Evolutionary conservation across 768 basidiomycete genomes (phyloP), one percentile per base, ranked within the genome.

Genomic region (Neoboletus subvelutipes): DNA sequence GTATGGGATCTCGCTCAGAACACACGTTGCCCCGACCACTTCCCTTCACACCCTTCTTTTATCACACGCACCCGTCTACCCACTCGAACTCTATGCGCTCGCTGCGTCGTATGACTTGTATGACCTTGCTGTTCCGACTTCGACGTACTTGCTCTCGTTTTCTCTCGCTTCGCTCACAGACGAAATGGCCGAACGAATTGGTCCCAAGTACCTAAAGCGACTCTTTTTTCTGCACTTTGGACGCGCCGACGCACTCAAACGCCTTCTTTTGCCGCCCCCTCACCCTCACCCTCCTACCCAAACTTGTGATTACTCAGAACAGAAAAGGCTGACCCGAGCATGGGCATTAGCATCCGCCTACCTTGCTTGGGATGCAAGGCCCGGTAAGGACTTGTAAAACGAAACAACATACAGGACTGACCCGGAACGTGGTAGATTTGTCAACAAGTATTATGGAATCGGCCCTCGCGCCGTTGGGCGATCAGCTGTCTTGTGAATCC

Each of bases 151-250:
- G 39, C 80, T 93, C 50, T 85, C 86, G 2, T 87, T 85, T 66
- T 78, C 84, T 5, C 82, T 93, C 5, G 76, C 85, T 5, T 74
- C 80, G 1, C 72, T 94, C 45, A 83, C 86, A 4, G 92, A 94
- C 67, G 85, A 85, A 46, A 78, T 84, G 71, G 87, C 83, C 5
- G 75, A 79, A 46, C 78, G 76, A 42, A 92, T 93, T 50, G 90
- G 90, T 9, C 80, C 91, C 3, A 72, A 84, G 22, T 93, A 93
- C 65, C 75, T 93, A 59, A 91, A 90, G 64, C 83, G 87, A 33
- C 78, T 93, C 29, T 91, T 93, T 71, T 92, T 90, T 68, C 75
- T 93, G 26, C 92, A 93, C 64, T 86, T 91, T 64, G 90, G 91
- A 11, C 86, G 91, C 29, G 77, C 83, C 4, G 92, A 93, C 57